These are phyloP conservation scores for Amylostereum areolatum DNA, from an alignment of 1,284 basidiomycete species.

Conservation along the genomic window DNA sequence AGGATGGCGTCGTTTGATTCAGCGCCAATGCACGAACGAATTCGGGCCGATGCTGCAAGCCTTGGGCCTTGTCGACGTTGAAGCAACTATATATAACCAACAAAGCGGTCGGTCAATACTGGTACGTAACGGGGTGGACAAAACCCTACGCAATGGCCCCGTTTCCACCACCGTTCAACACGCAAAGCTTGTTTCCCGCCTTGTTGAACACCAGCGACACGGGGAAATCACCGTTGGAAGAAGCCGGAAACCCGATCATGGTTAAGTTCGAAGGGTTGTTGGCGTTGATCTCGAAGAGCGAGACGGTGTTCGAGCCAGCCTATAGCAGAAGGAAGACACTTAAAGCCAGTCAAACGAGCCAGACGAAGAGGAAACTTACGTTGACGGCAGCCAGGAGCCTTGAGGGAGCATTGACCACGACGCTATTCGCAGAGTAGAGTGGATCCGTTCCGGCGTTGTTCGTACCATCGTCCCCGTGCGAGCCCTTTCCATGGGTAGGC, in stretches of 20 bases:
- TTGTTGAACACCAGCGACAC: neutral
- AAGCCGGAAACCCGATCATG: neutral
- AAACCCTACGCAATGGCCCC: neutral
- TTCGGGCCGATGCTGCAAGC: neutral
- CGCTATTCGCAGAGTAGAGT: neutral
- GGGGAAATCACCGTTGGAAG: conserved; percentile 1
- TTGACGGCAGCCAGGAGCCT: neutral
- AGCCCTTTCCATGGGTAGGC: neutral
- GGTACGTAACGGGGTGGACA: no score
- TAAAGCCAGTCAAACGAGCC: neutral
- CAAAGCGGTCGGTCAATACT: no score
- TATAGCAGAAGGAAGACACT: neutral
- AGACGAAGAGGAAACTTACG: neutral
- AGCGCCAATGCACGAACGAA: neutral
- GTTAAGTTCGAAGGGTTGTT: neutral
- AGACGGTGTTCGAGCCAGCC: neutral
- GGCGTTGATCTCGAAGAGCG: conserved; percentile 1
- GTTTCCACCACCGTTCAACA: neutral
- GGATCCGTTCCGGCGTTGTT: neutral
- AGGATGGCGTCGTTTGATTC: neutral
- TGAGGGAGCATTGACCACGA: neutral
- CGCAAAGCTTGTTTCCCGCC: neutral
- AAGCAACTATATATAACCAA: neutral
- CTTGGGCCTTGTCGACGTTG: neutral
- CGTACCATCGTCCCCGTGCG: neutral